These are phyloP conservation scores for Fusarium setosum DNA, from an alignment of 2,329 filamentous ascomycete species.

Conservation along the genomic window DNA sequence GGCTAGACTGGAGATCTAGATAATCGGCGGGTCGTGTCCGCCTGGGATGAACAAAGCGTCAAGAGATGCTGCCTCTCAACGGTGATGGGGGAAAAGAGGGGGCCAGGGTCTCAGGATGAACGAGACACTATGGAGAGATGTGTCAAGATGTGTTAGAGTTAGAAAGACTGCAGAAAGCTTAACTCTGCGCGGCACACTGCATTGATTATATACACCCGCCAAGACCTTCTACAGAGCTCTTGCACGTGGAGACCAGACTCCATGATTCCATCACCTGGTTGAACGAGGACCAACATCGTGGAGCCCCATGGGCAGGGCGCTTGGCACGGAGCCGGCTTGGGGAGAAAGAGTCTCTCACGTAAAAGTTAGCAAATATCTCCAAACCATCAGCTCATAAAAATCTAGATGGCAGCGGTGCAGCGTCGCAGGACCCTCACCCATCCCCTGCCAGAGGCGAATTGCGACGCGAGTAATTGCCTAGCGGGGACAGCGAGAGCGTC, in stretches of 20 bases:
- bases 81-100: background rate
- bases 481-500: background rate
- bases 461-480: background rate
- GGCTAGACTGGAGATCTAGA: background rate
- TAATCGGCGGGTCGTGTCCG: background rate
- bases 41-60: background rate
- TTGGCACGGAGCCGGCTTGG: background rate
- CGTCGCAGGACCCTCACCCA: background rate
- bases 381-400: constrained; percentile 34
- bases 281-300: constrained; percentile 9
- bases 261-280: background rate
- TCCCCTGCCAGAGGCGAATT: background rate
- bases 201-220: constrained; percentile 30
- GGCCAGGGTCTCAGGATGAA: background rate
- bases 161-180: constrained; percentile 13
- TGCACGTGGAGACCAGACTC: background rate
- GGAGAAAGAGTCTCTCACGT: constrained; percentile 29
- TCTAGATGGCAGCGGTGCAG: background rate
- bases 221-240: constrained; percentile 10
- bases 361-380: constrained; percentile 36
- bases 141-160: background rate
- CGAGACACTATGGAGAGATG: background rate
- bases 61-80: background rate
- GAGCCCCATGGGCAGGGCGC: constrained; percentile 32
- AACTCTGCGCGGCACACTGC: background rate